Evolutionary conservation across 345 rosid species (phyloP).

Genomic region (Brassica juncea): DNA sequence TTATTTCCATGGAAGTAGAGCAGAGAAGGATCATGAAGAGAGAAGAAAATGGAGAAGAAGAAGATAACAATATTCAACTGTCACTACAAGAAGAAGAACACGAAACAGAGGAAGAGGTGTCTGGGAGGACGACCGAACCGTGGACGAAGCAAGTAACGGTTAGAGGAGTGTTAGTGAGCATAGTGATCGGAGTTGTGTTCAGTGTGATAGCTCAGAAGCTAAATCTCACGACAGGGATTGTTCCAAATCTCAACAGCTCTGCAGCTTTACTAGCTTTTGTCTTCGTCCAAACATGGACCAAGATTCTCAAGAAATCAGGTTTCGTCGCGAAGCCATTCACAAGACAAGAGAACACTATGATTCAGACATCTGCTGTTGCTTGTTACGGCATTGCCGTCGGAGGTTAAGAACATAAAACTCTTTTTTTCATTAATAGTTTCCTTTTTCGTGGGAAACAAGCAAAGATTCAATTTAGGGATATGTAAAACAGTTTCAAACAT

Average conservation of each 20-base stretch:
- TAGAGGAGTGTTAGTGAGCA: constrained; percentile 74
- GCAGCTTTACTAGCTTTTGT: constrained; percentile 90
- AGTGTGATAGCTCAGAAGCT: constrained; percentile 91
- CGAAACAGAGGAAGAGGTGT: constrained; percentile 33
- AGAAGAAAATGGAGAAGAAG: constrained; percentile 12
- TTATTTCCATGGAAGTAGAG: constrained; percentile 30
- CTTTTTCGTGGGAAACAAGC: constrained; percentile 17
- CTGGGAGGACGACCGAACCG: constrained; percentile 48
- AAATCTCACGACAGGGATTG: constrained; percentile 76
- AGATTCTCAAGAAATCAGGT: constrained; percentile 68
- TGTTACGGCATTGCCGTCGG: constrained; percentile 90
- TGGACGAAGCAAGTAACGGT: constrained; percentile 78
- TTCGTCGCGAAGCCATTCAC: constrained; percentile 70
- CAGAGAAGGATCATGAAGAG: constrained; percentile 32
- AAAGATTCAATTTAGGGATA: constrained; percentile 1
- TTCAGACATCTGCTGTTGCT: constrained; percentile 93
- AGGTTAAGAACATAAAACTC: constrained; percentile 49
- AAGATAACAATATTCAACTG: background rate
- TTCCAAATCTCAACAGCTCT: constrained; percentile 80
- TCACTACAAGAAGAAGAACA: constrained; percentile 34
- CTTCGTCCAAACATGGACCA: constrained; percentile 76
- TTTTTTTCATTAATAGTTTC: background rate
- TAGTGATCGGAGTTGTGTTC: constrained; percentile 67
- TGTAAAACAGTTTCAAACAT: constrained; percentile 5
- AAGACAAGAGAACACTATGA: constrained; percentile 90